Base-by-base conservation (phyloP, 352 stramenopile genomes). In the Phytophthora agathidicida region DNA sequence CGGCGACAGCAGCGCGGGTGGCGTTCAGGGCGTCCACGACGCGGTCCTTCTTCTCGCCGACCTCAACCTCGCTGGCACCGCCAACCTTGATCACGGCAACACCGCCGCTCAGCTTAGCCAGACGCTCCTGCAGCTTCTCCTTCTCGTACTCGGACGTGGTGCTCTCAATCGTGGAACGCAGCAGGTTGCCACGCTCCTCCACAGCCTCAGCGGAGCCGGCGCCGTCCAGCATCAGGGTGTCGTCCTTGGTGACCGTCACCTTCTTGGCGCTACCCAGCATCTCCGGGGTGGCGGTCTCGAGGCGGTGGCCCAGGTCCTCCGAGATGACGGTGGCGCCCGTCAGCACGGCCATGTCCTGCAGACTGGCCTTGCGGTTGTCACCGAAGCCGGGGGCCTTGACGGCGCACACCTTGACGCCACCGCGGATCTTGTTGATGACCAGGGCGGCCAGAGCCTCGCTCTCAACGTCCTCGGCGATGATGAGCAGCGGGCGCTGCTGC, bases 21-120 rank as follows among this genome's bases (percentile, higher is more conserved):
- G 98, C 98, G 76, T 99, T 99, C 22, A 99, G 85, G n/a, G 98
- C 98, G 83, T 99, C 98, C 33, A 99, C 94, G 46, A 99, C 96
- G 65, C 98, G 95, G 80, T 99, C 98, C 89, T 99, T 99, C 96
- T 99, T 99, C 80, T 99, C 98, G 20, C 91, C 82, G 13, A 99
- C 97, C 78, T 99, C 98, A 35, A 99, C 96, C 77, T 99, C 98
- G 47, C 85, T 98, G 48, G 96, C 96, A 41, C 97, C 98, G 49
- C 98, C 98, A 24, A 99, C 98, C 83, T 99, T 99, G 78, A 99
- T 99, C 20, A 99, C 96, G 24, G 98, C 98, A 42, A 99, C 96
- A 69, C 98, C 98, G 65, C 98, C 98, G 62, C 93, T 95, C 35
- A 99, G 85, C 87, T 99, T 99, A 61, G 98, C 98, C 14, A 99